These are phyloP conservation scores for Ceratocystis diversiconidia DNA, from an alignment of 2,329 filamentous ascomycete species.

Conservation along the genomic window DNA sequence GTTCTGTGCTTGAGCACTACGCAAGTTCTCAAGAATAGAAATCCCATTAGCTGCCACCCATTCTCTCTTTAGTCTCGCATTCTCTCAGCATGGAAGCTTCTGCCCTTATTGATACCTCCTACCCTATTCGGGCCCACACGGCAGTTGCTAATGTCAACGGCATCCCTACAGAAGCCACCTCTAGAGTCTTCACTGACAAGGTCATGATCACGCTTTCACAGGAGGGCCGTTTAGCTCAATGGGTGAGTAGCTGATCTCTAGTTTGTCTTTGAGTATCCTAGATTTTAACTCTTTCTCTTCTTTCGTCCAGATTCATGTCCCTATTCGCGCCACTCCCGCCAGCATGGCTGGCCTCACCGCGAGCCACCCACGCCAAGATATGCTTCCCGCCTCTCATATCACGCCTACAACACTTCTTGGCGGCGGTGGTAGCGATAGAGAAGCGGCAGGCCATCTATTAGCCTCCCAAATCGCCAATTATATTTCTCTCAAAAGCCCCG, in stretches of 20 bases:
- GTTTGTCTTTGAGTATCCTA: neutral
- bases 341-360: slow-evolving; percentile 14
- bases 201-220: slow-evolving; percentile 83
- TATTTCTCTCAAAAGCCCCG: slow-evolving; percentile 55
- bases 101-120: slow-evolving; percentile 34
- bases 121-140: slow-evolving; percentile 50
- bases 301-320: slow-evolving; percentile 54
- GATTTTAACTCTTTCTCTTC: neutral
- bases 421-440: slow-evolving; percentile 62
- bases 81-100: neutral
- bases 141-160: slow-evolving; percentile 50
- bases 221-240: slow-evolving; percentile 73
- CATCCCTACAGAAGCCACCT: slow-evolving; percentile 55
- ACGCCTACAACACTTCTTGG: slow-evolving; percentile 80
- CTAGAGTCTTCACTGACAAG: slow-evolving; percentile 70
- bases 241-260: slow-evolving; percentile 45
- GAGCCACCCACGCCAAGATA: slow-evolving; percentile 17
- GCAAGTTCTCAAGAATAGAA: neutral
- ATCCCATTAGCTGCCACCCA: neutral
- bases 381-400: slow-evolving; percentile 65
- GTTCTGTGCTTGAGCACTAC: no score
- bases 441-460: slow-evolving; percentile 75
- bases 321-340: slow-evolving; percentile 49
- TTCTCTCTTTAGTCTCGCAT: neutral
- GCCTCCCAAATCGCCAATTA: slow-evolving; percentile 79